Base-by-base conservation (phyloP, 2,329 filamentous ascomycete genomes). In the Xylariaceae sp. region DNA sequence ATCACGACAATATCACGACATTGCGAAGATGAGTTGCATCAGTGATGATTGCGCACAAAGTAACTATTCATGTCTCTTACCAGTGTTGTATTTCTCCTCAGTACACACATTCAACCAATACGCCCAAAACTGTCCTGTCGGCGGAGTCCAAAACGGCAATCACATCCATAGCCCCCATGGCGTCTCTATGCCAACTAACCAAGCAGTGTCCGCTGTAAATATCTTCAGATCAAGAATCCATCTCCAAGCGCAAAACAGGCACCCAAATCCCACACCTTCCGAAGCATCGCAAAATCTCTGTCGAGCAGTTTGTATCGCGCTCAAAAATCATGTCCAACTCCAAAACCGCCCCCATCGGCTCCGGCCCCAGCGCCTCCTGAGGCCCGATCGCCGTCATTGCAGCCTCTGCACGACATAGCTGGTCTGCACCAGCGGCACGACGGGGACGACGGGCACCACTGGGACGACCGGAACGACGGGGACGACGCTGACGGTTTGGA, bases 341-440 rank as follows among this genome's bases (percentile, higher is more conserved):
- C 42, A 15, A n/a, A 11, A n/a, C 13, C 42, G 23, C 23, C 23
- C 23, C 23, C 23, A 30, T 30, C 23, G 23, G 4, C 23, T 5
- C 23, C 23, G 23, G 23, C 23, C 23, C 23, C 23, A 30, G 23
- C 23, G 23, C 23, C 23, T 30, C 23, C 23, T 30, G 23, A 30
- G 37, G 37, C 37, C 37, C 7, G 11, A 9, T 5, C 10, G 8
- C 9, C n/a, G 9, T 57, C 18, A 62, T 37, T 54, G 50, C 53
- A 42, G 52, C 39, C 53, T 57, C 39, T 47, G 57, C 8, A 62
- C 39, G n/a, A 58, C 17, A 44, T 58, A 35, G 23, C 50, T 56
- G 7, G 57, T 63, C 3, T 57, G 57, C 10, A 13, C 39, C 50
- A 62, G 49, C 3, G 23, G 23, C 23, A 30, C 23, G 23, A 30